Evolutionary conservation across 352 stramenopile genomes (phyloP), one percentile per base, ranked within the genome.

Genomic region (Phytophthora citrophthora): DNA sequence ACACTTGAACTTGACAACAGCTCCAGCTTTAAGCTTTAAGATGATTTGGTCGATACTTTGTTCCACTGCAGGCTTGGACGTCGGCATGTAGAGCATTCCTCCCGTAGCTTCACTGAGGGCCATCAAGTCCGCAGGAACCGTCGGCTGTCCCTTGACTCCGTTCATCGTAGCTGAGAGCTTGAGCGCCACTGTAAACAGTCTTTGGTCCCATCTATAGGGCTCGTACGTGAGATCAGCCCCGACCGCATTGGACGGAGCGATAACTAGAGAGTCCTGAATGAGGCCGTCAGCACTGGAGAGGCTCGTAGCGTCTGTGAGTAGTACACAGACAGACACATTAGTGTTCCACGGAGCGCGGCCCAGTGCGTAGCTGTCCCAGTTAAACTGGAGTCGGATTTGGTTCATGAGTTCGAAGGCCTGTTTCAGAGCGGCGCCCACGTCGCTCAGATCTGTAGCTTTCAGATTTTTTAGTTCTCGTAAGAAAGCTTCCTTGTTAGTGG

Each of bases 361-460:
- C 16, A 96, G 73, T 16, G 52, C 88, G 69, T 96, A 96, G 60
- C 83, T 93, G 79, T 96, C 88, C 81, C 86, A 96, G 56, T 93
- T 92, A 68, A 94, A 91, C 72, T 93, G 86, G 39, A 94, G 73
- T 1, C 88, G 88, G 63, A 94, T 91, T 69, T 94, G 88, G 64
- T 96, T 96, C 84, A 96, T 95, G 54, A 96, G 79, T 26, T 96
- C 86, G 38, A 94, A 93, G 16, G 86, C 86, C 57, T 94, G 86
- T 51, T 83, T 83, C 10, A 96, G 69, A 10, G 85, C 83, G 2
- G 68, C 64, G 39, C 88, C 87, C 6, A 95, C 57, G 54, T 95
- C 87, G 60, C 88, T 95, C 51, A 96, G 43, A 56, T 96, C 85
- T 1, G 69, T 90, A 20, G 88, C 85, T 38, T 78, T 79, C 27